A percentile compares a stretch with the other conserved stretches of the same genome.
Conservation (phyloP, 768 basidiomycete species). For the Lactarius quietus region DNA sequence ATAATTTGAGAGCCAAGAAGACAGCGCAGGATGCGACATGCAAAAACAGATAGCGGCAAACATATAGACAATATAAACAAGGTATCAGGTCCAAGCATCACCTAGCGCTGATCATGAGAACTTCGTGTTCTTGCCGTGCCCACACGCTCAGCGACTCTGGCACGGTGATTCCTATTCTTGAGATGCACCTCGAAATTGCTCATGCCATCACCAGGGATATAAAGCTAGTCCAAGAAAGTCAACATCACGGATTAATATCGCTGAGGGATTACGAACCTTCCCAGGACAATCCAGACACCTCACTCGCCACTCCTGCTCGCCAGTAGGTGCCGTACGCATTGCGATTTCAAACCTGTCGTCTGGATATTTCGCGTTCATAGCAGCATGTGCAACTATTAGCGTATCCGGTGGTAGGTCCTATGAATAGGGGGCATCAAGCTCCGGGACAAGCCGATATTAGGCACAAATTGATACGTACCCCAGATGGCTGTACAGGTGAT, state of each 20-base stretch:
- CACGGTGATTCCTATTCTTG: conserved; percentile 76
- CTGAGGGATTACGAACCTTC: conserved; percentile 53
- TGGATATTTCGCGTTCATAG: conserved; percentile 68
- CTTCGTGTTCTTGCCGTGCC: conserved; percentile 18
- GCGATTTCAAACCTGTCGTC: conserved; percentile 83
- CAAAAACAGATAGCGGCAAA: conserved; percentile 25
- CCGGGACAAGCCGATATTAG: background rate
- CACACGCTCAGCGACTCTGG: conserved; percentile 62
- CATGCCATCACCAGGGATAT: conserved; percentile 26
- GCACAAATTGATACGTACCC: conserved; percentile 4
- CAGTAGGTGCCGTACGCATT: conserved; percentile 48
- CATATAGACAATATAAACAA: conserved; percentile 26
- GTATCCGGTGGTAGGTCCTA: conserved; percentile 54
- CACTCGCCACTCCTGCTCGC: conserved; percentile 81
- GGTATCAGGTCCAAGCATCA: conserved; percentile 7
- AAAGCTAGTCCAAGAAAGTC: conserved; percentile 10
- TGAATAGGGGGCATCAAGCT: background rate
- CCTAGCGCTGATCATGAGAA: conserved; percentile 23
- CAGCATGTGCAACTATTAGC: conserved; percentile 63
- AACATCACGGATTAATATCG: conserved; percentile 1
- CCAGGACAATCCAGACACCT: conserved; percentile 92
- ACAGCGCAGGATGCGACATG: conserved; percentile 14
- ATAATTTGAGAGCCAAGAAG: conserved; percentile 23
- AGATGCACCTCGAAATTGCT: conserved; percentile 94
- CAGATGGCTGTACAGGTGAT: conserved; percentile 15